Base-by-base conservation (phyloP, 2,329 filamentous ascomycete species). In the Exophiala sp. region DNA sequence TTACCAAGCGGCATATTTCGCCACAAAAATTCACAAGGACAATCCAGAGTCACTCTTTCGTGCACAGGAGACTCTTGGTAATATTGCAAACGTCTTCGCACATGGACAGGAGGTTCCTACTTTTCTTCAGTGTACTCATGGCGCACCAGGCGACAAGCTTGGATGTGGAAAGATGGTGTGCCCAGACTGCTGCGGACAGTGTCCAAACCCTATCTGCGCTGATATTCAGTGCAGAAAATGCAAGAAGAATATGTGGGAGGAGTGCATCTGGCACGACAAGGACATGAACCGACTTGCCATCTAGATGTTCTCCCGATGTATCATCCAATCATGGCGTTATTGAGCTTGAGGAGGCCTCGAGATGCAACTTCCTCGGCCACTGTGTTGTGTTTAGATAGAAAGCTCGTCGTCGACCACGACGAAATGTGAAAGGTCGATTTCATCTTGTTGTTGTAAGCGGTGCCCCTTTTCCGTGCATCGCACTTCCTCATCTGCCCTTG, bases 201-300 rank as follows among this genome's bases (percentile, higher is more conserved):
- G 71, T 53, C 67, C 68, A 3, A 61, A 62, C 29, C 57, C 62
- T 21, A 55, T 65, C 21, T 72, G 71, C 52, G 55, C 55, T 16
- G 67, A 71, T 55, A 61, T 69, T 18, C 65, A 68, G 46, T 72
- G 69, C 58, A 66, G 63, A 61, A 64, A 65, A 12, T 72, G 69
- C 62, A 71, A 71, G 54, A 54, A 61, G 11, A 52, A 68, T 47
- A 65, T 66, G 16, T 70, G 68, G 68, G 59, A 46, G 20, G 52
- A 56, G 12, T 71, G 69, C 53, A 62, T 69, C 52, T 71, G 67
- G 68, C 68, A 71, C 46, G 59, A 65, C 40, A 52, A 52, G 29
- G 39, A 58, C 16, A 52, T 54, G 50, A 45, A 55, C 36, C 29
- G 47, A 43, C 42, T 36, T 11, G 47, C 46, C 32, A 45, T 54